Evolutionary conservation across 257 asterid genomes (phyloP), one percentile per base, ranked within the genome.

Genomic region (Voacanga thouarsii): DNA sequence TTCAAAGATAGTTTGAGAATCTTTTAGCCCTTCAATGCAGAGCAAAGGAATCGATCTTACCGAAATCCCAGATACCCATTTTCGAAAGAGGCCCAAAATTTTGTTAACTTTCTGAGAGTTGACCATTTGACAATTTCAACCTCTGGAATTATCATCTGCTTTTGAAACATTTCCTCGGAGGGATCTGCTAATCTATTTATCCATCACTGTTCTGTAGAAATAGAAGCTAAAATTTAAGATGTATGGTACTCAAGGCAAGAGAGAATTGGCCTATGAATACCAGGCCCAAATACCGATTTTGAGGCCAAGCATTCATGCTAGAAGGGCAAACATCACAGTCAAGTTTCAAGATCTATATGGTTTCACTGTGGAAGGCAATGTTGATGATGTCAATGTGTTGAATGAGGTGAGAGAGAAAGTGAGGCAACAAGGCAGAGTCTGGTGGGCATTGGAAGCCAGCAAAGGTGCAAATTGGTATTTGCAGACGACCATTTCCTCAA

Each of bases 381-480:
- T 95, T 78, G 99, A 95, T 87, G 99, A 95, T 86, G 99, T 93
- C 23, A 95, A 95, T 87, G 96, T 93, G 71, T 80, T 95, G 92
- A 95, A 95, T 84, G 99, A 95, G 91, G 97, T 95, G 75, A 89
- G 98, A 66, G 99, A 95, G 85, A 95, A 95, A 77, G 97, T 93
- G 69, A 86, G 98, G 90, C 88, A 95, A 83, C 97, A 95, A 80
- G 99, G 92, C 12, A 89, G 86, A 84, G 93, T 90, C 7, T 95
- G 99, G 99, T 93, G 98, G 99, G 88, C 93, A 60, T 70, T 93
- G 86, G 98, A 95, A 86, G 93, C 97, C 10, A 89, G 83, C 81
- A 93, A 93, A 83, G 99, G 99, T 33, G 86, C 87, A 50, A 91
- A 93, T 87, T 95, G 99, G 99, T 95, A 87, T 84, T 49, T 95